These are phyloP conservation scores for Fusarium sp. DNA, from an alignment of 2,329 filamentous ascomycete species.

Conservation along the genomic window DNA sequence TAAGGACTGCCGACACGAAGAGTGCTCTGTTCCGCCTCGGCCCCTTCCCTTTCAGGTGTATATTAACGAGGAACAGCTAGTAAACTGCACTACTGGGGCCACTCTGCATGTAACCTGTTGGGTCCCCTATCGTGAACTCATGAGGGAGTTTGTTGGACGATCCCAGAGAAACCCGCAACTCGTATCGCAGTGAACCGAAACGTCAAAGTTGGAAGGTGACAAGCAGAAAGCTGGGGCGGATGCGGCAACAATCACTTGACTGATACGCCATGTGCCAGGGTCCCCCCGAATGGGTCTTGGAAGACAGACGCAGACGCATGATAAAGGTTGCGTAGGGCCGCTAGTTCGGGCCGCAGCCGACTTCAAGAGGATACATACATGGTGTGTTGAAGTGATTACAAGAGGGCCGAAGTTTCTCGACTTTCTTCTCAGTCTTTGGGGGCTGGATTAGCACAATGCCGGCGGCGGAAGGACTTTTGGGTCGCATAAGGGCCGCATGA, in stretches of 20 bases:
- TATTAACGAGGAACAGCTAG: neutral
- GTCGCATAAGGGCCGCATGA: conserved; percentile 41
- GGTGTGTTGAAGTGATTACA: conserved; percentile 6
- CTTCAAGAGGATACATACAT: conserved; percentile 8
- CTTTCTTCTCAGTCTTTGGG: conserved; percentile 10
- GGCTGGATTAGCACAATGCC: conserved; percentile 9
- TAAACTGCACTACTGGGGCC: conserved; percentile 16
- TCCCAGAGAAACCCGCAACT: conserved; percentile 31
- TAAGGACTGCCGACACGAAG: conserved; percentile 9
- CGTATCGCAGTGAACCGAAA: conserved; percentile 28
- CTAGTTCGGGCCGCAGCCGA: conserved; percentile 26
- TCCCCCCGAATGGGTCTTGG: conserved; percentile 26
- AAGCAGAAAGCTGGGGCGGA: conserved; percentile 21
- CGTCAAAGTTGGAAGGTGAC: conserved; percentile 34
- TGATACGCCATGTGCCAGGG: conserved; percentile 44
- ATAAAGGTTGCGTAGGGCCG: conserved; percentile 25
- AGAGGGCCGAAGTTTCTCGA: conserved; percentile 11
- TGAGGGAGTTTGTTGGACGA: conserved; percentile 23
- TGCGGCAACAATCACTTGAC: conserved; percentile 48
- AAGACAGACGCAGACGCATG: conserved; percentile 30
- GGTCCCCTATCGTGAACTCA: conserved; percentile 18
- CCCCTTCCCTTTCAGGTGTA: conserved; percentile 29
- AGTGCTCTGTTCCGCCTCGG: conserved; percentile 19
- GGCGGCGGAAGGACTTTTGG: conserved; percentile 21
- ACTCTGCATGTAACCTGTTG: conserved; percentile 43